A percentile compares a stretch with the other conserved stretches of the same genome.
Evolutionary conservation across 139 green algal genomes (phyloP).

Genomic region (Ettlia oleoabundans): DNA sequence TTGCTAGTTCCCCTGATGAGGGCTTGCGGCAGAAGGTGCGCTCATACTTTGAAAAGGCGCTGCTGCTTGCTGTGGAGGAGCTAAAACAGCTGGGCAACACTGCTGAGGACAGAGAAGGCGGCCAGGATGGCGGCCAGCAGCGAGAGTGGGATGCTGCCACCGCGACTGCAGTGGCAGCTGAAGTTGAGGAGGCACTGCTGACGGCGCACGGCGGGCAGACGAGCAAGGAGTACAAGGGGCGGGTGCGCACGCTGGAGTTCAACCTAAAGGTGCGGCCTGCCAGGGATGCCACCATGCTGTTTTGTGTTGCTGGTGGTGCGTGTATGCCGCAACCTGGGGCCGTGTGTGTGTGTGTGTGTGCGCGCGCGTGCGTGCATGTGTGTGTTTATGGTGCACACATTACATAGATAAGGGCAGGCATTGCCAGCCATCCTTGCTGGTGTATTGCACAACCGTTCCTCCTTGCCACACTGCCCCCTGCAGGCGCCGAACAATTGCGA

Average conservation of each 20-base stretch:
- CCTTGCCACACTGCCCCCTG: not conserved
- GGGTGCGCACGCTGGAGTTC: slow-evolving; percentile 64
- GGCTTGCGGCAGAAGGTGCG: no score
- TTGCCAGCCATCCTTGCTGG: not conserved
- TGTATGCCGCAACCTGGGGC: no score
- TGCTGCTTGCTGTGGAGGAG: no score
- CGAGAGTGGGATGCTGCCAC: not conserved
- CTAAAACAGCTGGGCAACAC: no score
- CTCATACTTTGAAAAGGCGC: no score
- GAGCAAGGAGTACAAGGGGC: slow-evolving; percentile 69
- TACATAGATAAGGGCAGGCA: not conserved
- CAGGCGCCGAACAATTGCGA: slow-evolving; percentile 50
- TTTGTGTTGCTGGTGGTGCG: no score
- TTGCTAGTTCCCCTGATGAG: no score
- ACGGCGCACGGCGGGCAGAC: slow-evolving; percentile 3
- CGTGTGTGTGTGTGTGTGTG: no score
- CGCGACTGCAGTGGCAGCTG: not conserved
- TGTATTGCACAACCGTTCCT: no score
- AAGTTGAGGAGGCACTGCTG: slow-evolving; percentile 22
- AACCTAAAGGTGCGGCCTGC: slow-evolving; percentile 78
- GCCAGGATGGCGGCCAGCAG: not conserved
- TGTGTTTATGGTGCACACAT: not conserved
- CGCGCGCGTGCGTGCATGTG: not conserved
- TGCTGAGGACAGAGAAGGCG: no score
- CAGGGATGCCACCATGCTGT: no score